Base-by-base conservation (phyloP, 202 grass and related monocot species). In the Setaria italica region DNA sequence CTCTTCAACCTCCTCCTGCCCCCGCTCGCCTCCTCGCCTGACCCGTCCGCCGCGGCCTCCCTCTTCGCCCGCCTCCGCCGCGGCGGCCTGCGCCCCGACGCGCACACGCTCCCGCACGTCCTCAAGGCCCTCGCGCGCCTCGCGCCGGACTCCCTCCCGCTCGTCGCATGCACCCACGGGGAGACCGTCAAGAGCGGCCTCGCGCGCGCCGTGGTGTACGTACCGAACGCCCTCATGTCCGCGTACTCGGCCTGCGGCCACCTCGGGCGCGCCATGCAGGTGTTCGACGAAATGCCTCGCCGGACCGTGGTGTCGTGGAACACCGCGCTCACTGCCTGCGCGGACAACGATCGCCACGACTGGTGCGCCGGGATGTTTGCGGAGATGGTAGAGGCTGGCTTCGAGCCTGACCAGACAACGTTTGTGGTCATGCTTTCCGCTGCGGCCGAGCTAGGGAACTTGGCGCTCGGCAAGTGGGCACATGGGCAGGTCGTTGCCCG, bases 261-360 rank as follows among this genome's bases (percentile, higher is more conserved):
- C 3, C 43, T 81, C 6, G 5, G 8, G 16, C 13, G 17, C 41
- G 63, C 86, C 70, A 67, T 72, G 15, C 79, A 85, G 58, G 12
- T 91, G 86, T 95, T 95, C 76, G 81, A 93, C 78, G 82, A 88
- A 95, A 95, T 91, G 88, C 50, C 62, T 13, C 73, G 34, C 2
- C 72, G 75, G 57, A 85, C 85, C 16, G 42, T 93, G 43, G 88
- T 93, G 64, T 95, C 93, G 6, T 95, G 84, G 90, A 93, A 86
- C 77, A 73, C 86, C 0, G 75, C 68, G 14, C 87, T 95, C 75
- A 90, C 87, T 0, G 69, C 80, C 20, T 95, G 76, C 32, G 77
- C 67, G 42, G 81, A 62, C n/a, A 89, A 87, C 30, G 62, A 19
- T 5, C 5, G 34, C 48, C 87, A 90, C 16, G 20, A 58, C 9